Conservation (phyloP, 805 yeast species). For the Lachancea sp. region DNA sequence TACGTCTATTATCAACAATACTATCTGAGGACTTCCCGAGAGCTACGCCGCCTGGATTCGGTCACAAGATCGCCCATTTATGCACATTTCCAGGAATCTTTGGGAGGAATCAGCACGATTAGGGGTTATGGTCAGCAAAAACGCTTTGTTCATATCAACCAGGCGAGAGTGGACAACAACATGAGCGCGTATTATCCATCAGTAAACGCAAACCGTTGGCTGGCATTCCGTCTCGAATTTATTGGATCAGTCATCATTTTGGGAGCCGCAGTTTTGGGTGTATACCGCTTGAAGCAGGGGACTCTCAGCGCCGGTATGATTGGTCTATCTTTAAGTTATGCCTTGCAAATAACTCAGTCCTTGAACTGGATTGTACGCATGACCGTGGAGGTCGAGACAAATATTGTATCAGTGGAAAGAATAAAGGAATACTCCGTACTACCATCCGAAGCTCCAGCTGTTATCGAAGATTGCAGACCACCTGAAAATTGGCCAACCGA, state of each 20-base stretch:
- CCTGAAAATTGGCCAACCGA: slow-evolving; percentile 62
- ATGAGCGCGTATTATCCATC: slow-evolving; percentile 91
- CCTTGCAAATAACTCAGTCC: slow-evolving; percentile 87
- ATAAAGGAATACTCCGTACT: slow-evolving; percentile 80
- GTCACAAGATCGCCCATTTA: slow-evolving; percentile 73
- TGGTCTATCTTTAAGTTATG: slow-evolving; percentile 90
- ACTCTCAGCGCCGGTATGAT: slow-evolving; percentile 80
- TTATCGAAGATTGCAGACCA: slow-evolving; percentile 62
- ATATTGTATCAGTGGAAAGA: slow-evolving; percentile 94
- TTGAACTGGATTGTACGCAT: slow-evolving; percentile 96
- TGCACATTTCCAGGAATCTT: slow-evolving; percentile 79
- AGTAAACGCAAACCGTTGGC: slow-evolving; percentile 92
- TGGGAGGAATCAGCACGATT: slow-evolving; percentile 68
- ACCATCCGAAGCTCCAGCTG: slow-evolving; percentile 75
- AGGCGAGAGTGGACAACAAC: slow-evolving; percentile 71
- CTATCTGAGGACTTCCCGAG: slow-evolving; percentile 72
- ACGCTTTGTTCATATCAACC: slow-evolving; percentile 59
- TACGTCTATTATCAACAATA: slow-evolving; percentile 71
- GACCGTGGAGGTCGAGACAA: slow-evolving; percentile 98
- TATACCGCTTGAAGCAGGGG: slow-evolving; percentile 62
- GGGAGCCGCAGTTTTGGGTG: slow-evolving; percentile 77
- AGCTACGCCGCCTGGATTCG: slow-evolving; percentile 74
- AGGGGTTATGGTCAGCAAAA: slow-evolving; percentile 64
- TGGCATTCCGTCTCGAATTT: slow-evolving; percentile 88
- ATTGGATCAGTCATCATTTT: slow-evolving; percentile 85